Base-by-base conservation (phyloP, 306 rosid genomes). In the Quercus agrifolia region DNA sequence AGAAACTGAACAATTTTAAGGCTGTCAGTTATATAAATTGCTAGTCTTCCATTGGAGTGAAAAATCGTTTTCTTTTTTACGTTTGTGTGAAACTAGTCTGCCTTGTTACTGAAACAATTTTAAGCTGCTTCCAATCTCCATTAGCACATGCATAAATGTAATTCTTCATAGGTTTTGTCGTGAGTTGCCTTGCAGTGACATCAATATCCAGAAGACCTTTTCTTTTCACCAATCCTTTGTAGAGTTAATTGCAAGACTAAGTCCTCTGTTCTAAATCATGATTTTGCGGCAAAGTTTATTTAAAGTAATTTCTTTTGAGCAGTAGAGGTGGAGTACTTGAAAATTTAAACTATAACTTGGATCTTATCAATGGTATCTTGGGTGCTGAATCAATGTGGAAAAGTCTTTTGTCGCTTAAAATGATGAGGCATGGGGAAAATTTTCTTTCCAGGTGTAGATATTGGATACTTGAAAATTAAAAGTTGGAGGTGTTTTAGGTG, bases 41-140 rank as follows among this genome's bases (percentile, higher is more conserved):
- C 52, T 71, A 25, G 56, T 80, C 57, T 35, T 41, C 20, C 72
- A 31, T 15, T 81, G 49, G 78, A 57, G 33, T 71, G 72, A 55
- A 17, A 46, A 54, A 52, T 67, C 2, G 0, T 18, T 4, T 35
- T 19, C 5, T 18, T 67, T 35, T 9, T 35, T 8, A 67, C 1
- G 7, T 52, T 33, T 4, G 25, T 35, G 52, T 35, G 72, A 35
- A 8, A 9, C 17, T 38, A 18, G 72, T 67, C 52, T 28, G 17
- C 51, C n/a, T 18, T 35, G 12, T 67, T 31, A 35, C 72, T 67
- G 4, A 13, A 67, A 10, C 28, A 67, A 67, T 67, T n/a, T 7
- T 19, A 33, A 67, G 51, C 25, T 67, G 51, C n/a, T 17, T 63
- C 21, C 33, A 28, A 18, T 64, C 46, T 64, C 70, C 11, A 30